A percentile compares a stretch with the other conserved stretches of the same genome.
These are phyloP conservation scores for Leccinum uliginosum DNA, from an alignment of 768 basidiomycete species.

Conservation along the genomic window DNA sequence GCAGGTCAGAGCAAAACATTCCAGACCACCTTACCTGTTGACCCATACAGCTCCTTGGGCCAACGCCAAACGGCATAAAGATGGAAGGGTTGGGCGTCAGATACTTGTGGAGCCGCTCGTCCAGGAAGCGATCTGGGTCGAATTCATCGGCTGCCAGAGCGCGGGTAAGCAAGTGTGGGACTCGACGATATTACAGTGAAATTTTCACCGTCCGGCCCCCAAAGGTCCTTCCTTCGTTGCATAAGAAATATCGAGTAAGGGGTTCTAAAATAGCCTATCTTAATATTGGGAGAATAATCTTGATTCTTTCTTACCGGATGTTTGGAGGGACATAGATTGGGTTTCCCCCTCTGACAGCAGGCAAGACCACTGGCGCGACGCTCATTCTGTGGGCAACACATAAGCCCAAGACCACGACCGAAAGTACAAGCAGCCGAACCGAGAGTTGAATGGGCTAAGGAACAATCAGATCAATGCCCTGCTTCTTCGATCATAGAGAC, in stretches of 20 bases:
- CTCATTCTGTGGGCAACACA: constrained; percentile 16
- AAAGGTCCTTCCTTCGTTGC: constrained; percentile 60
- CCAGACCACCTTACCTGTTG: constrained; percentile 27
- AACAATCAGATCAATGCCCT: constrained; percentile 1
- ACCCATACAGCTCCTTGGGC: constrained; percentile 35
- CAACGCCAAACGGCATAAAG: constrained; percentile 41
- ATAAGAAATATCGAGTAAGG: constrained; percentile 48
- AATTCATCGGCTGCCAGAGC: constrained; percentile 44
- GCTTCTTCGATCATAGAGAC: background rate
- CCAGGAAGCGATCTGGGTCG: constrained; percentile 66
- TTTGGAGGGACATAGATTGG: constrained; percentile 33
- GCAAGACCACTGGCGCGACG: constrained; percentile 20
- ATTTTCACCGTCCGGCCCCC: constrained; percentile 60
- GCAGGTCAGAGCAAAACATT: background rate
- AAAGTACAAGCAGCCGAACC: constrained; percentile 1
- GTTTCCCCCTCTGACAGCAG: constrained; percentile 22
- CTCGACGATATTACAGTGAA: background rate
- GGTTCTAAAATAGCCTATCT: constrained; percentile 23
- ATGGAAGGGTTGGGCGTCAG: constrained; percentile 52
- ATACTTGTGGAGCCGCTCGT: constrained; percentile 54
- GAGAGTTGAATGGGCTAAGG: constrained; percentile 24
- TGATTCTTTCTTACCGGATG: constrained; percentile 19
- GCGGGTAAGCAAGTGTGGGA: background rate
- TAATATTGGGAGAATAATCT: background rate
- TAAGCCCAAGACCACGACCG: background rate